A percentile compares a stretch with the other conserved stretches of the same genome.
phyloP scores from a whole-genome alignment of 192 early-diverging fungal species.

The Coemansia sp. region DNA sequence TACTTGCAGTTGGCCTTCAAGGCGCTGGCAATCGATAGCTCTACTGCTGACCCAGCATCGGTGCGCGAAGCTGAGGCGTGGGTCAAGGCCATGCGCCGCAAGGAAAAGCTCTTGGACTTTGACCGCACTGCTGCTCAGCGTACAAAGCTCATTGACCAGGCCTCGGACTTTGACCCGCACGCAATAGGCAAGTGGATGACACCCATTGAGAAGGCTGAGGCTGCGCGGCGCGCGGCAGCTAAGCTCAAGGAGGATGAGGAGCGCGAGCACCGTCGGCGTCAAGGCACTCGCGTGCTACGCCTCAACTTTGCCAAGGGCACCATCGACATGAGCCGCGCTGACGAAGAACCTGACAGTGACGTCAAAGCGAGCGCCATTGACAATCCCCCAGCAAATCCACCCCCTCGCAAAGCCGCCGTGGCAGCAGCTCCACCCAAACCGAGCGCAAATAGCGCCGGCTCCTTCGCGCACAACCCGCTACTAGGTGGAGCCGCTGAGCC shows the following conservation, averaged over 20 bases:
- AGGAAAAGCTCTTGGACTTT: constrained; percentile 51
- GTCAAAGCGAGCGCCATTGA: not conserved
- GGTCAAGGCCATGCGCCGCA: constrained; percentile 43
- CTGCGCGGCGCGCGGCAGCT: constrained; percentile 11
- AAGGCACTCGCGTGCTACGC: constrained; percentile 48
- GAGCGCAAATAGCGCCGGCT: not conserved
- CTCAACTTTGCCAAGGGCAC: constrained; percentile 27
- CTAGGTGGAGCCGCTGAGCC: constrained; percentile 22
- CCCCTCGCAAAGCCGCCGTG: not conserved
- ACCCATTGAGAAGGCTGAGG: constrained; percentile 38
- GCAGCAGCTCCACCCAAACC: not conserved
- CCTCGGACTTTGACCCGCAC: constrained; percentile 42
- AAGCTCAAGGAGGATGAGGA: constrained; percentile 17
- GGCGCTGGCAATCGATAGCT: constrained; percentile 31
- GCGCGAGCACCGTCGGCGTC: constrained; percentile 31
- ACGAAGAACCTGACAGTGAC: not conserved
- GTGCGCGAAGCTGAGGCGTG: constrained; percentile 39
- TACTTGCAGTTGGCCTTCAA: constrained; percentile 41
- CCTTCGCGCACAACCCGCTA: constrained; percentile 41
- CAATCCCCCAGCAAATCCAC: not conserved
- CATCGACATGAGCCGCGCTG: constrained; percentile 18
- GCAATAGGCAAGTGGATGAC: constrained; percentile 51
- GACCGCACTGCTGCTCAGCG: constrained; percentile 57
- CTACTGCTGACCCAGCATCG: constrained; percentile 10
- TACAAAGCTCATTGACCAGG: constrained; percentile 53